A percentile compares a stretch with the other conserved stretches of the same genome.
These are phyloP conservation scores for Candolleomyces efflorescens DNA, from an alignment of 768 basidiomycete genomes.

Conservation along the genomic window DNA sequence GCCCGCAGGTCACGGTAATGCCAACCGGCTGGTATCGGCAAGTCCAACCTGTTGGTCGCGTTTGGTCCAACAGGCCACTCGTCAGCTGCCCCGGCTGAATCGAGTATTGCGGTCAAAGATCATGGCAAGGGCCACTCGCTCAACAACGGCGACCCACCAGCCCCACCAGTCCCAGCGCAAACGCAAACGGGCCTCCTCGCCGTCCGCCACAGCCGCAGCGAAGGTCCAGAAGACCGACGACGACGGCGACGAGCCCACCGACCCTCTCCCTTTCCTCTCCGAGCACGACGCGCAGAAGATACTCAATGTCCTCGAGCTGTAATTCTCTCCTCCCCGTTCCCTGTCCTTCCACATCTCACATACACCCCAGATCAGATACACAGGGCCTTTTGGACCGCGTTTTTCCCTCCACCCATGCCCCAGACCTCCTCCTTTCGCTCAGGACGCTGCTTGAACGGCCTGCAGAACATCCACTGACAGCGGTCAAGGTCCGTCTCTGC, in stretches of 20 bases:
- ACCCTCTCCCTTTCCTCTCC: slow-evolving; percentile 17
- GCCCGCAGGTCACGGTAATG: too few relatives aligned
- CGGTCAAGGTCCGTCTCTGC: slow-evolving; percentile 48
- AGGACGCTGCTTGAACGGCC: slow-evolving; percentile 54
- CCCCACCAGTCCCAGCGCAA: slow-evolving; percentile 45
- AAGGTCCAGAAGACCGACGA: slow-evolving; percentile 46
- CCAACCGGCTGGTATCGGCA: too few relatives aligned
- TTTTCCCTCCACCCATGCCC: slow-evolving; percentile 49
- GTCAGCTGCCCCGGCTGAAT: too few relatives aligned
- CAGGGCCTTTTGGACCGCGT: slow-evolving; percentile 81
- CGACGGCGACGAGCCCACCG: slow-evolving; percentile 9
- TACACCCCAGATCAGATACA: slow-evolving; percentile 52
- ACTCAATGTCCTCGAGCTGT: slow-evolving; percentile 59
- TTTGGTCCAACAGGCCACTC: too few relatives aligned
- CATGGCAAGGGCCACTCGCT: slow-evolving; percentile 79
- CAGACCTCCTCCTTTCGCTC: slow-evolving; percentile 42
- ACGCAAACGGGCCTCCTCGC: slow-evolving; percentile 55
- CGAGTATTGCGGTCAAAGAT: slow-evolving; percentile 14
- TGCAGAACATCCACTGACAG: slow-evolving; percentile 47
- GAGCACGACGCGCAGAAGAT: slow-evolving; percentile 42
- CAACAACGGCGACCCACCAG: slow-evolving; percentile 28
- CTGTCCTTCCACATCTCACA: slow-evolving; percentile 7
- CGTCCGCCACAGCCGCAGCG: slow-evolving; percentile 28
- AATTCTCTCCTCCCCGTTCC: slow-evolving; percentile 15
- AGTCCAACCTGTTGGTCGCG: too few relatives aligned